Evolutionary conservation across 2,329 filamentous ascomycete genomes (phyloP).

Genomic region (Paraphoma chrysanthemicola): DNA sequence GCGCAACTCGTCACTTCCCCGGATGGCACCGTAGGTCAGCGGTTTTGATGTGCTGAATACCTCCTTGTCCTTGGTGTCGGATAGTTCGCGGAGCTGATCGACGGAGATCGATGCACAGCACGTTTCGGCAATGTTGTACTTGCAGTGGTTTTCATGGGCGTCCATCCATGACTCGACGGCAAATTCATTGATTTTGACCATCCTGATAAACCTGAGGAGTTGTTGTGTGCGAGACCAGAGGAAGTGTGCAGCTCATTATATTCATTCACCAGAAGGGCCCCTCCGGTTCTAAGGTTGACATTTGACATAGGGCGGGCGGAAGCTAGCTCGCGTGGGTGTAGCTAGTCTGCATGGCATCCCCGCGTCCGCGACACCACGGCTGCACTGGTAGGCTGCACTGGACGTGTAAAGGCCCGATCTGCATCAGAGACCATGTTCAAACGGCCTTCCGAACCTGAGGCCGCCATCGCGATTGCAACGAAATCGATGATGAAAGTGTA

Average conservation of each 20-base stretch:
- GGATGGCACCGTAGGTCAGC: conserved; percentile 77
- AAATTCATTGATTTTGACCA: conserved; percentile 69
- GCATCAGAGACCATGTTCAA: too few species aligned
- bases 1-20: conserved; percentile 69
- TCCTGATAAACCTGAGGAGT: conserved; percentile 35
- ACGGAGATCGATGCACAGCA: conserved; percentile 78
- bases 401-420: neutral
- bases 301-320: conserved; percentile 27
- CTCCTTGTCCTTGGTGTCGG: conserved; percentile 59
- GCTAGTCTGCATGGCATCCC: neutral
- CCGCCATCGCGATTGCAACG: neutral
- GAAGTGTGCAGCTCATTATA: neutral
- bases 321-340: neutral
- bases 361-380: neutral
- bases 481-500: neutral
- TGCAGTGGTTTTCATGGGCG: conserved; percentile 58
- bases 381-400: neutral
- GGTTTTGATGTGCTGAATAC: conserved; percentile 62
- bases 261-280: conserved; percentile 7
- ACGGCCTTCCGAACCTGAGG: neutral
- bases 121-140: conserved; percentile 79
- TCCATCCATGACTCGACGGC: conserved; percentile 76
- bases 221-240: neutral
- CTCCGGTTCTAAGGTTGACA: conserved; percentile 4
- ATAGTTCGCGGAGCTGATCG: conserved; percentile 68